Evolutionary conservation across 1,139 yeast species (phyloP).

Genomic region (Candida albicans): DNA sequence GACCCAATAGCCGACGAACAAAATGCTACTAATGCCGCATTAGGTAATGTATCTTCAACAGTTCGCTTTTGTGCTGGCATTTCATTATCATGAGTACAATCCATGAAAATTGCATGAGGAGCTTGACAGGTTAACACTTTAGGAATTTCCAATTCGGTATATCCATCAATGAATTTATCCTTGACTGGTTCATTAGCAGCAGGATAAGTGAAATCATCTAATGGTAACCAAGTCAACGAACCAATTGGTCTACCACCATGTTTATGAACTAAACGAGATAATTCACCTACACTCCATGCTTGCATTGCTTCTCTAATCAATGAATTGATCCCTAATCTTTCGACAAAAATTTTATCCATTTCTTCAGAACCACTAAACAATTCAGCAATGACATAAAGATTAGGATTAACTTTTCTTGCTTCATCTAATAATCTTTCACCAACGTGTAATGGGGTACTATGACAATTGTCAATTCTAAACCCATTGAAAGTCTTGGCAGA

Average conservation of each 20-base stretch:
- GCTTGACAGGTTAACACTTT: slow-evolving; percentile 61
- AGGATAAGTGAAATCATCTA: slow-evolving; percentile 70
- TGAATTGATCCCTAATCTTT: slow-evolving; percentile 83
- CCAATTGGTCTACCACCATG: slow-evolving; percentile 98
- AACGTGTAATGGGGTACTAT: slow-evolving; percentile 93
- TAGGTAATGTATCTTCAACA: slow-evolving; percentile 90
- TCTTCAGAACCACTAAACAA: slow-evolving; percentile 90
- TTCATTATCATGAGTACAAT: slow-evolving; percentile 95
- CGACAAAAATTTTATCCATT: slow-evolving; percentile 87
- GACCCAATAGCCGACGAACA: slow-evolving; percentile 95
- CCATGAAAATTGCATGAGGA: slow-evolving; percentile 96
- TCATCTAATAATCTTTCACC: slow-evolving; percentile 86
- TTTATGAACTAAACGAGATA: slow-evolving; percentile 81
- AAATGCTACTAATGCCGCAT: slow-evolving; percentile 90
- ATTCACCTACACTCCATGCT: slow-evolving; percentile 85
- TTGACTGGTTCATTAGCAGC: slow-evolving; percentile 43
- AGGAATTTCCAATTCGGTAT: slow-evolving; percentile 62
- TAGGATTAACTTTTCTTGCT: slow-evolving; percentile 82
- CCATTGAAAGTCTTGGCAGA: slow-evolving; percentile 85
- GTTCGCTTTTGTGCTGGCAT: slow-evolving; percentile 87
- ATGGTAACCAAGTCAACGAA: slow-evolving; percentile 74
- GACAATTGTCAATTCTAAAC: slow-evolving; percentile 92
- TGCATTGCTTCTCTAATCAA: slow-evolving; percentile 97
- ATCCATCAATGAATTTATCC: slow-evolving; percentile 38
- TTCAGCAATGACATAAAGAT: slow-evolving; percentile 91